Base-by-base conservation (phyloP, 345 rosid genomes). In the Lumnitzera littorea region DNA sequence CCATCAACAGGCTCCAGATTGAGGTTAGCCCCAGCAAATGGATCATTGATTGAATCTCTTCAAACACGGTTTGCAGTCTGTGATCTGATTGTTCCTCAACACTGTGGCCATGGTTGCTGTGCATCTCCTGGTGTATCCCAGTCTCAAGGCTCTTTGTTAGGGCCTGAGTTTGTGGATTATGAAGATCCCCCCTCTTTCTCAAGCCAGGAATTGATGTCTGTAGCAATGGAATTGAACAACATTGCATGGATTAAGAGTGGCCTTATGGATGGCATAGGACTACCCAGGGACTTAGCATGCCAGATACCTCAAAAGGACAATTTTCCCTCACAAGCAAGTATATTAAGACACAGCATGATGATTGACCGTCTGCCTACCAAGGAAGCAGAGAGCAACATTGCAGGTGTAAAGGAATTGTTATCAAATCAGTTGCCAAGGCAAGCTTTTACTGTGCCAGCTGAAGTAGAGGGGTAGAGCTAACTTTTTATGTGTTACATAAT, bases 241-340 rank as follows among this genome's bases (percentile, higher is more conserved):
- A 83, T 86, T 55, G 87, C 96, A 11, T 83, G 96, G 90, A 84
- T 84, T 46, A 86, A 78, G 76, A 91, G 95, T 25, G 84, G 91
- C 20, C 84, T 88, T 46, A 80, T 82, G 49, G 56, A 74, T 46
- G 62, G 63, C 14, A 13, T 50, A 13, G 63, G 58, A 51, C 48
- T 53, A 46, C 59, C 74, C 0, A 36, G 31, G 25, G 51, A 50
- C 4, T 23, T 24, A 23, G 55, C 43, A 50, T 50, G 17, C 46
- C 17, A 1, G 49, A 16, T 43, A 61, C 11, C 49, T 43, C 62
- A 24, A 23, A 50, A 5, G 13, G 55, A 50, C 43, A 14, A 25
- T 13, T 20, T 25, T 24, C 15, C 53, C 2, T 50, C 64, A 16
- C 51, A 27, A 46, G 24, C 51, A 47, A 55, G 64, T 24, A 36